Base-by-base conservation (phyloP, 495 filamentous ascomycete genomes). In the Hamigera avellanea region DNA sequence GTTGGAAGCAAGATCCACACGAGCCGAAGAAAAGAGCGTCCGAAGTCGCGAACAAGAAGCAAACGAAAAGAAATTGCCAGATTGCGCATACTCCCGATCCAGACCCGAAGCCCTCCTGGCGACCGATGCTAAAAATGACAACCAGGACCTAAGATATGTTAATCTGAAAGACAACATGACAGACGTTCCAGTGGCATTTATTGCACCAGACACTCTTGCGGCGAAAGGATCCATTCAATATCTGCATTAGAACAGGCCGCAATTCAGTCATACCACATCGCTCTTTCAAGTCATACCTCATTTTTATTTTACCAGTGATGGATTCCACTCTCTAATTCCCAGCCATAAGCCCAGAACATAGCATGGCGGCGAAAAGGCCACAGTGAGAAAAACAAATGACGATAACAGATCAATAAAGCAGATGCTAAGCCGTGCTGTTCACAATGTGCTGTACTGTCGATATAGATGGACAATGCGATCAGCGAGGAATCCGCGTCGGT, bases 261-360 rank as follows among this genome's bases (percentile, higher is more conserved):
- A 34, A 34, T 19, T 19, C 18, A 23, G 14, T 19, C 13, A 19
- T 16, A 19, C 15, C 31, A 19, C 17, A 33, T 33, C 31, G 5
- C 21, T 23, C 9, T 9, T 23, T 23, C 14, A 8, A 27, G 36
- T 19, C 26, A 17, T 4, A 17, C 27, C 35, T 37, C 26, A 16
- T 14, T 39, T 42, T 40, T 14, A 29, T 43, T 49, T 45, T 49
- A 46, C 50, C 50, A 49, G 41, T 39, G 46, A 47, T 42, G 41
- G 35, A 36, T 32, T 27, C 29, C 39, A 33, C 40, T 32, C 38
- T 43, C 39, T 41, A 43, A 39, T 45, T 19, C 36, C 40, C 37
- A 49, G 33, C 41, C 45, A 48, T 39, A 34, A 47, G 39, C 39
- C 38, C 45, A 28, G 27, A 45, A 16, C 7, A 14, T 4, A 13